Base-by-base conservation (phyloP, 1,139 yeast genomes). In the Sugiyamaella paludigena region DNA sequence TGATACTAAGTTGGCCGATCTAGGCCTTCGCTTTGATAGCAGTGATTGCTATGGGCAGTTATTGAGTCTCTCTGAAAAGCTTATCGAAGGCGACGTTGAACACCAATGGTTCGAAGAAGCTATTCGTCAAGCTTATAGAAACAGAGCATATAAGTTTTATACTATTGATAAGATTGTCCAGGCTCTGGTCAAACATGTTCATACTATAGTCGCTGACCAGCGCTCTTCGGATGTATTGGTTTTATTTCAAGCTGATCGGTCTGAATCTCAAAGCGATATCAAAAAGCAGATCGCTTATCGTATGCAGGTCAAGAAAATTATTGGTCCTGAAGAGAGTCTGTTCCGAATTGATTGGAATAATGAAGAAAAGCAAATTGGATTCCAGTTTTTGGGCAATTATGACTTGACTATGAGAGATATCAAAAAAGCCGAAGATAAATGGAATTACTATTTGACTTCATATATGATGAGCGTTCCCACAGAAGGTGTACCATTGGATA, bases 31-130 rank as follows among this genome's bases (percentile, higher is more conserved):
- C 53, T 84, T 91, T 58, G 74, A 74, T 32, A 73, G 78, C 7
- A 83, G 83, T 58, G 73, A 79, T 58, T 85, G 94, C 49, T 94
- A 92, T 66, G 70, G 75, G 35, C 97, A 92, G 68, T 79, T 89
- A 15, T 73, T 92, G 52, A 73, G 73, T 2, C 74, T 92, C 51
- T 79, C 95, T 48, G 89, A 81, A 59, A 79, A 81, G 56, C 73
- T 91, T 47, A 86, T 94, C 56, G 95, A 88, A 61, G 96, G 96
- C 28, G 95, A 89, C 36, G 73, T 92, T 47, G 98, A 92, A 61
- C 96, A 89, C 58, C 95, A 86, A 67, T 85, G 94, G 87, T 92
- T 87, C 66, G 99, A 92, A 71, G 98, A 92, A 67, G 79, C 96
- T 24, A 72, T 94, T 54, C 87, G 99, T 57, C 97, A 91, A 73